Base-by-base conservation (phyloP, 208 protist genomes). In the Vickermania ingenoplastis region DNA sequence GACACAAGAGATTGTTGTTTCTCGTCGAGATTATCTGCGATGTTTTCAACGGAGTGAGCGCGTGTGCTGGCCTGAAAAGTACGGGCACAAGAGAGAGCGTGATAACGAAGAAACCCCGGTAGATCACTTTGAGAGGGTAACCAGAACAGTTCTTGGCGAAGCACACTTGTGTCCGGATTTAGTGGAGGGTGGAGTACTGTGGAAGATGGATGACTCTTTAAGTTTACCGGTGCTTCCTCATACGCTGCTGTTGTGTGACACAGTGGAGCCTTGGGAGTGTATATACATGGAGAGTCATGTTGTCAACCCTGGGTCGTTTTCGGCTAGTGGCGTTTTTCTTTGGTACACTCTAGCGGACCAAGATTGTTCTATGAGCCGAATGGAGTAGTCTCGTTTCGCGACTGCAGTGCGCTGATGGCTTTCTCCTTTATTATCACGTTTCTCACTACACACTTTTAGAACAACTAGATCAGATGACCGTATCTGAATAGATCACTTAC, bases 321-420 rank as follows among this genome's bases (percentile, higher is more conserved):
- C 80, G 1, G 76, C 83, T 11, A 79, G 52, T 51, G 57, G 71
- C 21, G 91, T 85, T 4, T 95, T 95, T 71, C 54, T 95, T 41
- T 95, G 89, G 86, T 92, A 95, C 66, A 95, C 89, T 0, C 89
- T 83, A 50, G 61, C 77, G 2, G 89, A 95, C 63, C 81, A 81
- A 25, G 85, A 91, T 66, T 92, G 83, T 57, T 83, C 72, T 56
- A 71, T 95, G 3, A 95, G 73, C 65, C 87, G 67, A 29, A 54
- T 94, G 7, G 79, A 88, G 17, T 73, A 50, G 50, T 41, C 59
- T 31, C 58, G 1, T 29, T 21, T 24, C 31, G 53, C 23, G 29
- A 4, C n/a, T n/a, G n/a, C n/a, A n/a, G n/a, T n/a, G n/a, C n/a
- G n/a, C n/a, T n/a, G 2, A 24, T 31, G 2, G 3, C 23, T 4